Evolutionary conservation across 2,329 filamentous ascomycete species (phyloP), one percentile per base, ranked within the genome.

Genomic region (Nannizzia gypsea): DNA sequence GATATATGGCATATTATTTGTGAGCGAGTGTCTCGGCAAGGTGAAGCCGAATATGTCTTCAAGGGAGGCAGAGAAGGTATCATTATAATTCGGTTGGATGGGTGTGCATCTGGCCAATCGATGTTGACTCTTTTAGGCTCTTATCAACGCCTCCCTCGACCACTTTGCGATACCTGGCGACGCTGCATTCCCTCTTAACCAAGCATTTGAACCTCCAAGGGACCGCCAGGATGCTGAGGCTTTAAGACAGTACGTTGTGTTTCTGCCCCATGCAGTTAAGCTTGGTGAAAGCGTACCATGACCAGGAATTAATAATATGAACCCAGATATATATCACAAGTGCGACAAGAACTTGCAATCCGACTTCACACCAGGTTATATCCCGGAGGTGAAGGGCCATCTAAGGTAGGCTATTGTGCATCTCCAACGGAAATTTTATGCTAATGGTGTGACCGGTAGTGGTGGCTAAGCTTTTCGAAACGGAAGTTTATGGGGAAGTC

Each of bases 401-500:
- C 76, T 65, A 84, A 85, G 77, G 80, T 81, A 67, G 67, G 72
- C 13, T 8, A 15, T 5, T 9, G 26, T 20, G 60, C 28, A 34
- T 44, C 52, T 57, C 58, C n/a, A 31, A 40, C n/a, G 28, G 3
- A 28, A 17, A 40, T 8, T 60, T 46, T 36, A 20, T 44, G 20
- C 54, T 56, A n/a, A 58, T 31, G 28, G 2, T 26, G 48, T 60
- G n/a, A 44, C 15, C 82, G 78, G 74, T 83, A 95, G 84, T 97
- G 92, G 89, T 99, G 93, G 93, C 77, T 99, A 73, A 97, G 93
- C 80, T 99, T 96, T 74, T 89, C 89, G 59, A 97, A 97, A 85
- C 86, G 93, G 77, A 96, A 96, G 84, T 99, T 99, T 72, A 97
- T 99, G 93, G 91, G 91, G 73, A 97, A 97, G 84, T 83, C 83